phyloP scores from a whole-genome alignment of 139 green algal species.

The Volvox africanus region DNA sequence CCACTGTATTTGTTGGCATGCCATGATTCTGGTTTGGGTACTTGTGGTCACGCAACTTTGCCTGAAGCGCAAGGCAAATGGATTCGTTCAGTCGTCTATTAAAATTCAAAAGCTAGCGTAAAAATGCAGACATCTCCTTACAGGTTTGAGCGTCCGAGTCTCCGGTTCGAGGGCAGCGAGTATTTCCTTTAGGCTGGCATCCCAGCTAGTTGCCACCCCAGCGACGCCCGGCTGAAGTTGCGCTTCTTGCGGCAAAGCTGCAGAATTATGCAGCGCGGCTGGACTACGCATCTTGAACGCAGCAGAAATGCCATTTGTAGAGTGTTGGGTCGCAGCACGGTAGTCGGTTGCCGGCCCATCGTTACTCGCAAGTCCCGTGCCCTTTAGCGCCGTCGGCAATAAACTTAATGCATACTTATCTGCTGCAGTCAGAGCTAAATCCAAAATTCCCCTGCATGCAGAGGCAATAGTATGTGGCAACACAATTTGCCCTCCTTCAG shows the following conservation, averaged over 20 bases:
- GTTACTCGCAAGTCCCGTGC: background rate
- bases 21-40: slow-evolving; percentile 42
- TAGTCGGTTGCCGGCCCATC: background rate
- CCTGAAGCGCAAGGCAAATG: background rate
- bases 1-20: background rate
- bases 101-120: background rate
- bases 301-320: slow-evolving; percentile 1
- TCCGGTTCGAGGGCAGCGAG: slow-evolving; percentile 27
- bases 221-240: background rate
- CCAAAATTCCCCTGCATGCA: slow-evolving; percentile 34
- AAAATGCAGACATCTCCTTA: background rate
- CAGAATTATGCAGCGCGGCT: background rate
- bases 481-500: background rate
- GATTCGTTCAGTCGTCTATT: background rate
- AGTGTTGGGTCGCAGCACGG: background rate
- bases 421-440: slow-evolving; percentile 34
- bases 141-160: background rate
- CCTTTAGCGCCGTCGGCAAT: slow-evolving; percentile 18
- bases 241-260: background rate
- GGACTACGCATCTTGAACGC: background rate
- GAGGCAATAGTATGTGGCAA: background rate
- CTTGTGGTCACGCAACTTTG: slow-evolving; percentile 42
- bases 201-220: slow-evolving; percentile 34
- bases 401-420: slow-evolving; percentile 43
- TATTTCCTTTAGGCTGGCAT: slow-evolving; percentile 47